Conservation (phyloP, 768 basidiomycete species). For the Wakefieldia striispora region DNA sequence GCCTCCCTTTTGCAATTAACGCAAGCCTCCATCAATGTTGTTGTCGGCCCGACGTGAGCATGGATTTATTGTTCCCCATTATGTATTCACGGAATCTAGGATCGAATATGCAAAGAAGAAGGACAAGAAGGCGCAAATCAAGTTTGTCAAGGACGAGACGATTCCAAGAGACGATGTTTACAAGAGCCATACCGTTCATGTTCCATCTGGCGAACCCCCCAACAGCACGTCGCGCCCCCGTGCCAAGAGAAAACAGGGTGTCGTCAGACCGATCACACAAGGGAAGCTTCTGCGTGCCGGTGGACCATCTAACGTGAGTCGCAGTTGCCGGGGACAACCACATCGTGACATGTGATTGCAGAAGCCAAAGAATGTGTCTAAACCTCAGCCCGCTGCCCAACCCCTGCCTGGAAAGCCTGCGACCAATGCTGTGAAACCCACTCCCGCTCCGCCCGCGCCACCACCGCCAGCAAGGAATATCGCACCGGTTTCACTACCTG, state of each 20-base stretch:
- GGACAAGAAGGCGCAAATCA: conserved; percentile 87
- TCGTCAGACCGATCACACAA: conserved; percentile 79
- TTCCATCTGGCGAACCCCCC: conserved; percentile 84
- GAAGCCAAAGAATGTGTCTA: conserved; percentile 42
- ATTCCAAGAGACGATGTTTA: conserved; percentile 77
- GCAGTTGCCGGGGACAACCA: not conserved
- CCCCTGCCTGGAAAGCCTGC: conserved; percentile 62
- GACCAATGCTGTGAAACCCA: conserved; percentile 23
- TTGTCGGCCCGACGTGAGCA: conserved; percentile 75
- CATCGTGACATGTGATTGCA: conserved; percentile 21
- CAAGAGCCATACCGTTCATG: conserved; percentile 90
- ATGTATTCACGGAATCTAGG: conserved; percentile 40
- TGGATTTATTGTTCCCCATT: not conserved
- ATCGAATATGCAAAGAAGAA: conserved; percentile 95
- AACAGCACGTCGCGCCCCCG: conserved; percentile 79
- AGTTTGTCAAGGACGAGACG: conserved; percentile 87
- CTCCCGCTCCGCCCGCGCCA: conserved; percentile 27
- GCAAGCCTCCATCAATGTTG: conserved; percentile 67
- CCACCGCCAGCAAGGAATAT: conserved; percentile 42
- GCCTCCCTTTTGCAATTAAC: conserved; percentile 81
- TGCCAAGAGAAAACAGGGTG: conserved; percentile 85
- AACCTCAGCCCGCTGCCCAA: conserved; percentile 44
- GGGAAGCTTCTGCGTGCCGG: conserved; percentile 78
- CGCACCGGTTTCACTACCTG: conserved; percentile 54
- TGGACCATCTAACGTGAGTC: conserved; percentile 61